Conservation (phyloP, 1,284 basidiomycete species). For the Wolfiporia cocos region DNA sequence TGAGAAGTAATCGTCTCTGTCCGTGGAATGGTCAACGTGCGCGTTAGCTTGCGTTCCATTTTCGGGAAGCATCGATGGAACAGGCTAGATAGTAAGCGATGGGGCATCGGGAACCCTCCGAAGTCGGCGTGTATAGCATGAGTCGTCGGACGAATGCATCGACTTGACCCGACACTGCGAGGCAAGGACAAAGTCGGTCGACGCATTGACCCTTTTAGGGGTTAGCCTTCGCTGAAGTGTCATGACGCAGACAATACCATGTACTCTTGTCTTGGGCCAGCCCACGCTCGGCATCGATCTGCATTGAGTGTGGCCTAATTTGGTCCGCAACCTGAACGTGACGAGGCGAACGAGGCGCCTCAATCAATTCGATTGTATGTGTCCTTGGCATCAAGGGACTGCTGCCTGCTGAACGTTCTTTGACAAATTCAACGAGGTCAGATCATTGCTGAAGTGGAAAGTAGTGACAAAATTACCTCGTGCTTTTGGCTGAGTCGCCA, state of each 20-base stretch:
- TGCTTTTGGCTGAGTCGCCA: too few relatives aligned
- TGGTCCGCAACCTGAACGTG: constrained; percentile 6
- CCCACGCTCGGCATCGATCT: too few relatives aligned
- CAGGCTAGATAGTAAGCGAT: constrained; percentile 38
- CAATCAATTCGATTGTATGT: constrained; percentile 54
- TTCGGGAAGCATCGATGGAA: constrained; percentile 22
- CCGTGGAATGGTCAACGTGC: constrained; percentile 25
- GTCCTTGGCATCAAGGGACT: constrained; percentile 27
- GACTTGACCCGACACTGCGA: constrained; percentile 7
- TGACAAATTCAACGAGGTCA: neutral
- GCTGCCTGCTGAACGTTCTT: neutral
- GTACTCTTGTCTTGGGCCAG: too few relatives aligned
- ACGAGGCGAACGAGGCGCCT: constrained; percentile 20
- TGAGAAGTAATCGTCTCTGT: constrained; percentile 27
- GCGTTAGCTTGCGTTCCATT: constrained; percentile 21
- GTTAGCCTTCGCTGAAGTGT: too few relatives aligned
- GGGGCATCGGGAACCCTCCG: constrained; percentile 90
- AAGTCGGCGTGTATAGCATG: constrained; percentile 49
- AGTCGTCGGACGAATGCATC: constrained; percentile 11
- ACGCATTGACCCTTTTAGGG: constrained; percentile 20
- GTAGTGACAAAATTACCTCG: neutral
- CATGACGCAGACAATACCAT: too few relatives aligned
- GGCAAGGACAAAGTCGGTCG: constrained; percentile 16
- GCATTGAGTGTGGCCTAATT: constrained; percentile 5
- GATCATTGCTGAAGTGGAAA: neutral